Evolutionary conservation across 75 land plant genomes (phyloP).

Genomic region (Sequoiadendron giganteum): DNA sequence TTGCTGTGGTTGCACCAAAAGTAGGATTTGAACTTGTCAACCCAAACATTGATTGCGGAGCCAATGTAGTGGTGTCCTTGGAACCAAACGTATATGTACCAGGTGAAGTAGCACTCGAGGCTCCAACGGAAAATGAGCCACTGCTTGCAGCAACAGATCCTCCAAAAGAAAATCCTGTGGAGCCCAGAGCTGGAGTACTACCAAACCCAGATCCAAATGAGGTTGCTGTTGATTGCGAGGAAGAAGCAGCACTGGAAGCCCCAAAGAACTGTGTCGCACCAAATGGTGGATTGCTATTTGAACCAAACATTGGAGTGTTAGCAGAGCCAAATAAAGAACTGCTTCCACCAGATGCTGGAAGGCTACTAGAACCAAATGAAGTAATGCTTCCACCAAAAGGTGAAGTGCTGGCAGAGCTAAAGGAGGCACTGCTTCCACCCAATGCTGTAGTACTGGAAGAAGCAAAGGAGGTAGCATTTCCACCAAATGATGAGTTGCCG

Average conservation of each 20-base stretch:
- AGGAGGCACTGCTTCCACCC: not conserved
- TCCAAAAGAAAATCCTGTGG: slow-evolving; percentile 10
- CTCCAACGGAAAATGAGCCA: slow-evolving; percentile 3
- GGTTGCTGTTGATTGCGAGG: not conserved
- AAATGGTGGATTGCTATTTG: not conserved
- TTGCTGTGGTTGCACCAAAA: not conserved
- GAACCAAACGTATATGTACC: not conserved
- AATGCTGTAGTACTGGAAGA: not conserved
- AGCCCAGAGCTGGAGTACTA: not conserved
- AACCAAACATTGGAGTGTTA: not conserved
- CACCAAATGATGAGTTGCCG: slow-evolving; percentile 7
- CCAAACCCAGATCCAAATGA: slow-evolving; percentile 14
- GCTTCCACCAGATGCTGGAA: not conserved
- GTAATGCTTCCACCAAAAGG: not conserved
- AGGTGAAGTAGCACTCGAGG: not conserved
- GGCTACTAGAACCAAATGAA: not conserved
- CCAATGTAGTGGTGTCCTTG: not conserved
- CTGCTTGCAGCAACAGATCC: slow-evolving; percentile 9
- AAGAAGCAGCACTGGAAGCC: slow-evolving; percentile 3
- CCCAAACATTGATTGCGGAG: not conserved
- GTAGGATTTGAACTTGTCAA: slow-evolving; percentile 3
- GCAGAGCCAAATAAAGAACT: slow-evolving; percentile 4
- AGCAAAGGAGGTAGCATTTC: not conserved
- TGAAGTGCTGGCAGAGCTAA: not conserved
- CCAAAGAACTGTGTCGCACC: slow-evolving; percentile 8